Evolutionary conservation across 805 yeast species (phyloP).

Genomic region (Pichia scutulata): DNA sequence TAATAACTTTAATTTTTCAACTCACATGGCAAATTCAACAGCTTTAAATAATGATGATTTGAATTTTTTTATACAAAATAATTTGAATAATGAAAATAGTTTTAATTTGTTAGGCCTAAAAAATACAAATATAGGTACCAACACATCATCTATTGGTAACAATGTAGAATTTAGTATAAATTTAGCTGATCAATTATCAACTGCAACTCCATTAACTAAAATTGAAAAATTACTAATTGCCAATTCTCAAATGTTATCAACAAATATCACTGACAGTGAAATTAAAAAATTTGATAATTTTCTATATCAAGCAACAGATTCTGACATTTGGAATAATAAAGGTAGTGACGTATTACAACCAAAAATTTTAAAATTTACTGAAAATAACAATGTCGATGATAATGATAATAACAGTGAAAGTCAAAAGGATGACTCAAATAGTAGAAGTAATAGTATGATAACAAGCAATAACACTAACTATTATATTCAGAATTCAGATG

Average conservation of each 20-base stretch:
- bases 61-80: neutral
- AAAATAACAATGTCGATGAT: neutral
- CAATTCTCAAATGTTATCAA: neutral
- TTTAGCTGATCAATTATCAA: neutral
- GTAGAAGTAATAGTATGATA: neutral
- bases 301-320: neutral
- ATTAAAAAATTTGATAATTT: neutral
- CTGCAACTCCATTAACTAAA: neutral
- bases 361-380: neutral
- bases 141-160: neutral
- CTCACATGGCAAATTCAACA: neutral
- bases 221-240: neutral
- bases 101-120: too few species aligned
- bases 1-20: neutral
- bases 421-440: too few species aligned
- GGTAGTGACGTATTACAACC: neutral
- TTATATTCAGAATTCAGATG: neutral
- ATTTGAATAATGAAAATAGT: neutral
- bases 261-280: neutral
- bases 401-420: neutral
- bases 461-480: conserved; percentile 3
- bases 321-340: neutral
- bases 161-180: neutral
- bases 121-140: neutral
- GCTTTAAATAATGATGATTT: neutral